Conservation (phyloP, 2,329 filamentous ascomycete species). For the Cucurbitaria berberidis region DNA sequence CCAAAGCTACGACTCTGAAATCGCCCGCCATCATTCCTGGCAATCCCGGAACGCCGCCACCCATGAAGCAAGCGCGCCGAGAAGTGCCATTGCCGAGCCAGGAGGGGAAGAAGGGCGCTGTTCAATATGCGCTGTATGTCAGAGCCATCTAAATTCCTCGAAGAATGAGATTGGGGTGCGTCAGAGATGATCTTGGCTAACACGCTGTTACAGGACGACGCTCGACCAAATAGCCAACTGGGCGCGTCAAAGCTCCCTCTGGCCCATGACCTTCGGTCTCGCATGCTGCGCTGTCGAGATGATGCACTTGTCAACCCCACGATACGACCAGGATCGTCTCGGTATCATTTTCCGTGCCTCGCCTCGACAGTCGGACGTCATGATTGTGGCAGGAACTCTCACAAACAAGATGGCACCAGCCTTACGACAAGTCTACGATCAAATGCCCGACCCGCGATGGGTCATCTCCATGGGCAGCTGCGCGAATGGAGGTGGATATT, state of each 20-base stretch:
- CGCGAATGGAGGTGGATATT: constrained; percentile 84
- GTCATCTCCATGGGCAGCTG: constrained; percentile 85
- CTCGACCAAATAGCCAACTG: constrained; percentile 85
- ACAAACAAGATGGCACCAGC: constrained; percentile 97
- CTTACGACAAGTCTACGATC: constrained; percentile 88
- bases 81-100: constrained; percentile 81
- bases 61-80: constrained; percentile 63
- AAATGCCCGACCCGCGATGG: constrained; percentile 93
- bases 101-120: constrained; percentile 76
- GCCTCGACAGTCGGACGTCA: constrained; percentile 87
- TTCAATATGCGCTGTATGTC: constrained; percentile 87
- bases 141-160: background rate
- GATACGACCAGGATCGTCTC: constrained; percentile 88
- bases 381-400: constrained; percentile 92
- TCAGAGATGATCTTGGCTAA: constrained; percentile 19
- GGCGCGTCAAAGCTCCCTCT: constrained; percentile 85
- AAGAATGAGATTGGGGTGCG: background rate
- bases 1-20: constrained; percentile 65
- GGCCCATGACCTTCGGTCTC: constrained; percentile 89
- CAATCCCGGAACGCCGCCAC: constrained; percentile 59
- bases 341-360: constrained; percentile 93
- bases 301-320: constrained; percentile 92
- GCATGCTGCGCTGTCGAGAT: constrained; percentile 92
- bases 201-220: constrained; percentile 64
- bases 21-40: constrained; percentile 59